Base-by-base conservation (phyloP, 306 rosid species). In the Vigna angularis region DNA sequence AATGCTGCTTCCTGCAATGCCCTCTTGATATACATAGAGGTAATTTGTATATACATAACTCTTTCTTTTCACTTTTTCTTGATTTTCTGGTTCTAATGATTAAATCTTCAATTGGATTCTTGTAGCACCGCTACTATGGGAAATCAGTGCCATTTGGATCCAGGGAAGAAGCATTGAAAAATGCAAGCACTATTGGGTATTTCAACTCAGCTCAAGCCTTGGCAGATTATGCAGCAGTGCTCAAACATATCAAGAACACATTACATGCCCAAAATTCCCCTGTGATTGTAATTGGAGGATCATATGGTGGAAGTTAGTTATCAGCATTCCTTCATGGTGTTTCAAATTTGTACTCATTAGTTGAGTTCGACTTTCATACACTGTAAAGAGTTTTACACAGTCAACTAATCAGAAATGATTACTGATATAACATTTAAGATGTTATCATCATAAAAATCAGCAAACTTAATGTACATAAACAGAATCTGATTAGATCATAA, bases 271-370 rank as follows among this genome's bases (percentile, higher is more conserved):
- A 80, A 42, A 20, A 83, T 51, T 89, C 92, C 9, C 97, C 97
- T 0, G 84, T 88, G 26, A 83, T 91, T 73, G 93, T 91, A 4
- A 51, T 91, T 20, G 97, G 97, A 59, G 97, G 85, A 51, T 91
- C 97, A 16, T 91, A 91, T 24, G 97, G 97, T 30, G 97, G 94
- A 91, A 89, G 97, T 91, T 17, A 80, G 91, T 57, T 58, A 12
- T 40, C 32, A 48, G 9, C 47, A 53, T 65, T 16, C 9, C 47
- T 34, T 24, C 5, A 5, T 18, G 1, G 15, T 16, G 4, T 73
- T 66, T 2, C 5, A 14, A 3, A 3, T 28, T n/a, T 71, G 53
- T 22, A 15, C 66, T 53, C n/a, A 36, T 67, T 28, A 14, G 3
- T 55, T 20, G 32, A 20, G 62, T 55, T 55, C 10, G 20, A 20